A percentile compares a stretch with the other conserved stretches of the same genome.
Evolutionary conservation across 108 stramenopile genomes (phyloP).

Genomic region (Fragilaria crotonensis): DNA sequence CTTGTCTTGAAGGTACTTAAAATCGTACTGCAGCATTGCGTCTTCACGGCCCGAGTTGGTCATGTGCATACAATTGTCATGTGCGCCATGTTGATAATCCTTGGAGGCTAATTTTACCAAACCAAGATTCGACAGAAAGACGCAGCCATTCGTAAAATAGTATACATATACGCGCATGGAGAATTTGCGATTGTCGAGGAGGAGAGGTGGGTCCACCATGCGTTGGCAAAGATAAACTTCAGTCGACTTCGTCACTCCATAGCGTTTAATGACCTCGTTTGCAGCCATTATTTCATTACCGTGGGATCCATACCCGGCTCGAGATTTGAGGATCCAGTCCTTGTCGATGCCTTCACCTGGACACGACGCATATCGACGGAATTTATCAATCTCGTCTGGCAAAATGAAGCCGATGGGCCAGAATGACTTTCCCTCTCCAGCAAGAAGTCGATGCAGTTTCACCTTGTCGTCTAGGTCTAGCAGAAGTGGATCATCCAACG

Average conservation of each 20-base stretch:
- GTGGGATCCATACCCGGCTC: slow-evolving; percentile 71
- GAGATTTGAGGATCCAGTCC: slow-evolving; percentile 54
- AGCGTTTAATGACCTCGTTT: slow-evolving; percentile 8
- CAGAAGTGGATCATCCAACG: slow-evolving; percentile 59
- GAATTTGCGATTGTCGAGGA: slow-evolving; percentile 51
- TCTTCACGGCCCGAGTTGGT: slow-evolving; percentile 70
- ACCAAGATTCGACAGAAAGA: slow-evolving; percentile 44
- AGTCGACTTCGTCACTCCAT: neutral
- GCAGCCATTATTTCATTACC: slow-evolving; percentile 51
- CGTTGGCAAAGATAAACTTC: slow-evolving; percentile 42
- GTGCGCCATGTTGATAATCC: slow-evolving; percentile 5
- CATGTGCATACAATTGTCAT: slow-evolving; percentile 41
- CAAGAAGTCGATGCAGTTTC: slow-evolving; percentile 40
- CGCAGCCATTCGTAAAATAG: slow-evolving; percentile 30
- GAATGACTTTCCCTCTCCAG: slow-evolving; percentile 2
- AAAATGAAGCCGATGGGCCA: neutral
- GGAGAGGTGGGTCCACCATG: slow-evolving; percentile 52
- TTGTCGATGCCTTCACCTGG: too few relatives aligned
- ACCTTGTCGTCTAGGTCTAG: slow-evolving; percentile 61
- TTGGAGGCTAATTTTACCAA: slow-evolving; percentile 59
- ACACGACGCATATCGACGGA: too few relatives aligned
- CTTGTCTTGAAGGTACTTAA: slow-evolving; percentile 26
- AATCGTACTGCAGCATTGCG: slow-evolving; percentile 36
- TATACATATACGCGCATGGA: slow-evolving; percentile 68
- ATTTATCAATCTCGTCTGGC: too few relatives aligned